phyloP scores from a whole-genome alignment of 1,284 basidiomycete genomes.

The Heterobasidion occidentale region DNA sequence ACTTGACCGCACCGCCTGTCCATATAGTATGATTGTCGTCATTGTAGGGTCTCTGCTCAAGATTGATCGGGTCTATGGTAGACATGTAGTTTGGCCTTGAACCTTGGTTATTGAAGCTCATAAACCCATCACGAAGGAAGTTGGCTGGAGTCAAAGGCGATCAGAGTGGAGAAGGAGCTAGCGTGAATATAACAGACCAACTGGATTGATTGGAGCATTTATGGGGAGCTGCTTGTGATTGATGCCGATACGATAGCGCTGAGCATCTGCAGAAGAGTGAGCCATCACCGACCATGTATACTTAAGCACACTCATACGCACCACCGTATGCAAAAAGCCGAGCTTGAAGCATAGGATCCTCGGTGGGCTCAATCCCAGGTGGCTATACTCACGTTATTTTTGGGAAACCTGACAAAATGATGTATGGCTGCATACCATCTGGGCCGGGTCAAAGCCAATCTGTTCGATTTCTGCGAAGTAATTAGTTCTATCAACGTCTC shows the following conservation, averaged over 20 bases:
- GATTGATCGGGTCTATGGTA: neutral
- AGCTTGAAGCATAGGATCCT: neutral
- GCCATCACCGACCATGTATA: neutral
- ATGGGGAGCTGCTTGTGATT: neutral
- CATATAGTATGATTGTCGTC: neutral
- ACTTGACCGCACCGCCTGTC: neutral
- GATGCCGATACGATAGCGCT: neutral
- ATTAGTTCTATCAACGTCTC: neutral
- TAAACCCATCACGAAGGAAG: neutral
- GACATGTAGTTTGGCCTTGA: neutral
- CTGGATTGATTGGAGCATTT: neutral
- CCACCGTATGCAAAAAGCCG: neutral
- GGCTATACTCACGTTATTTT: neutral
- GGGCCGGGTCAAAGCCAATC: neutral
- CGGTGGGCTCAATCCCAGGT: neutral
- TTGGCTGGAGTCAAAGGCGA: neutral
- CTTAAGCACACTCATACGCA: neutral
- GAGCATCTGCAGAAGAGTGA: neutral
- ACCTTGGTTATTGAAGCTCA: neutral
- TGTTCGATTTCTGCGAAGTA: neutral
- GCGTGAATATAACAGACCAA: neutral
- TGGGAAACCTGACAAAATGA: neutral
- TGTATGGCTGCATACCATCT: neutral
- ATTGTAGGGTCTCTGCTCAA: neutral
- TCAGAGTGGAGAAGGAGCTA: neutral